Evolutionary conservation across 495 filamentous ascomycete species (phyloP), one percentile per base, ranked within the genome.

Genomic region (Lepraria neglecta): DNA sequence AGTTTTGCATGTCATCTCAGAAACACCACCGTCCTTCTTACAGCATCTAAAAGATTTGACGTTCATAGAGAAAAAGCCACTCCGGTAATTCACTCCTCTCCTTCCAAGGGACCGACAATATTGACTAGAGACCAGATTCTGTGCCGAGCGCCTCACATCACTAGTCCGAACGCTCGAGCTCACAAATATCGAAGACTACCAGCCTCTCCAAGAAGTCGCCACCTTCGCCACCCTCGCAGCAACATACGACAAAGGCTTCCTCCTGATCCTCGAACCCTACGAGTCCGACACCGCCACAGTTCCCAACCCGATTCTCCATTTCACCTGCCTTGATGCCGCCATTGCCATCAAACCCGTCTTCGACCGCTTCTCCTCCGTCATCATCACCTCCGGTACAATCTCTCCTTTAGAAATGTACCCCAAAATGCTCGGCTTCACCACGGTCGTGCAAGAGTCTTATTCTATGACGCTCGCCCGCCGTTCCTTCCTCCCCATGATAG

Each of bases 381-480:
- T 99, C 73, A 97, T 99, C 72, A 99, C 95, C 6, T 97, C 95
- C 0, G 95, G 95, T 21, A 99, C 95, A 4, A 87, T 99, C 56
- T 97, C 94, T 0, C 95, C 95, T 0, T 72, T 99, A 5, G 95
- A 99, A 71, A 97, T 99, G 91, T 99, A 97, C 70, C 95, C 95
- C 0, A 96, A 96, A 67, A 97, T 99, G 94, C 84, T 99, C 11
- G 88, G 87, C 47, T 99, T 99, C 74, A 80, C 77, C 3, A 87
- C 90, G 12, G 92, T 97, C 17, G 85, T 97, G 35, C 90, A 97
- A 70, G 91, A 97, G 71, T 97, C 95, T 2, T 99, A 97, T 76
- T 83, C 81, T 64, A 97, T 99, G 92, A 97, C 95, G 0, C 83
- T 99, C 19, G 92, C 92, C 1, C 82, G 95, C n/a, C 82, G 87